phyloP scores from a whole-genome alignment of 495 filamentous ascomycete genomes.

The Chaetomium tenue region DNA sequence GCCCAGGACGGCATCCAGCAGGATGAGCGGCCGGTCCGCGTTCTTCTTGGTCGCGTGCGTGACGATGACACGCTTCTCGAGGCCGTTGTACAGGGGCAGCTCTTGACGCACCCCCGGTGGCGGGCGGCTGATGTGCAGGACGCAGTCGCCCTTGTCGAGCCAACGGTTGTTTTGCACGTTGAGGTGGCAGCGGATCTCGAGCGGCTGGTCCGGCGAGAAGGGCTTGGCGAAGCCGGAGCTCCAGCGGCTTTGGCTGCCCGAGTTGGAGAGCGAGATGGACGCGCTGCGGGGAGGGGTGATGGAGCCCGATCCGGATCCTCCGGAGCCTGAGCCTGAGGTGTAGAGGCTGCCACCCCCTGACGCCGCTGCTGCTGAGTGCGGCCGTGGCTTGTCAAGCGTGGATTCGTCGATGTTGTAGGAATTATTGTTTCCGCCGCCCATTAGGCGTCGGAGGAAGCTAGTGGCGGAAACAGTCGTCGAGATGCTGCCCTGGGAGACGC shows the following conservation, averaged over 20 bases:
- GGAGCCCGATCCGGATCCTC: conserved; percentile 39
- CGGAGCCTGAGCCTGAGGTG: conserved; percentile 52
- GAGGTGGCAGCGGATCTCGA: conserved; percentile 79
- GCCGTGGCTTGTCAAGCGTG: conserved; percentile 49
- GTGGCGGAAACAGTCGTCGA: conserved; percentile 67
- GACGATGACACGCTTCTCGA: conserved; percentile 82
- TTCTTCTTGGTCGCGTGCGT: conserved; percentile 51
- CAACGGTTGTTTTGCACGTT: conserved; percentile 76
- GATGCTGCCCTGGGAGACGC: conserved; percentile 42
- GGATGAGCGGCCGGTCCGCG: conserved; percentile 62
- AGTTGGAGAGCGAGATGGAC: conserved; percentile 50
- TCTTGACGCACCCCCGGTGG: conserved; percentile 55
- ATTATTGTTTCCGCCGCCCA: conserved; percentile 50
- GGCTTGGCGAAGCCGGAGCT: conserved; percentile 43
- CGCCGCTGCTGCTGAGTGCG: conserved; percentile 33
- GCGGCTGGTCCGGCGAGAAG: conserved; percentile 37
- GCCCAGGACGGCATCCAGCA: conserved; percentile 81
- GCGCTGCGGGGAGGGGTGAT: conserved; percentile 57
- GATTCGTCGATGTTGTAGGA: conserved; percentile 76
- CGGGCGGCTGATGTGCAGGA: conserved; percentile 75
- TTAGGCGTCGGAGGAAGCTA: conserved; percentile 63
- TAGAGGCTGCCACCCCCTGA: conserved; percentile 60
- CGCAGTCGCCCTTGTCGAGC: conserved; percentile 84
- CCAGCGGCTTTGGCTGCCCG: conserved; percentile 50
- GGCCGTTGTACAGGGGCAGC: conserved; percentile 50